Base-by-base conservation (phyloP, 805 yeast species). In the Candida coquimbonensis region DNA sequence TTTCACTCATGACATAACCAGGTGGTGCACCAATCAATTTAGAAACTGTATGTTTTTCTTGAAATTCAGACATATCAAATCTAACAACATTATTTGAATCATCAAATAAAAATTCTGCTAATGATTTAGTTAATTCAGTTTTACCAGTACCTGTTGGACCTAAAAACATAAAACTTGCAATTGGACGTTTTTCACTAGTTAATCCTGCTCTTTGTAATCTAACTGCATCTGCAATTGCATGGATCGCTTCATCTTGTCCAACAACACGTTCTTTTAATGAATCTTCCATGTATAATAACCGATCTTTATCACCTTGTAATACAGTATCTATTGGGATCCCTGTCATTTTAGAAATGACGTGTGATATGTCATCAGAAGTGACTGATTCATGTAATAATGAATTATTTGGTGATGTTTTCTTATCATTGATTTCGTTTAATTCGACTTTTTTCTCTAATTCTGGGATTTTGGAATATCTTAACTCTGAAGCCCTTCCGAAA, bases 101-200 rank as follows among this genome's bases (percentile, higher is more conserved):
- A 59, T 89, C 93, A 66, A 93, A 93, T 56, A 91, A 66, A 57
- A 93, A 93, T 56, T 88, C 89, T 2, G 98, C 96, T 47, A 91
- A 74, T 0, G 95, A 82, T 64, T 93, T 91, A 8, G 97, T 90
- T 43, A 93, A 74, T 64, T 93, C 98, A 0, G 99, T 93, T 66
- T 91, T 91, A 68, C 99, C 99, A 0, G 98, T 91, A 68, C 99
- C 99, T 0, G 99, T 93, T 44, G 99, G 98, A 21, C 99, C 99
- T 53, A 93, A 72, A 66, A 93, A 93, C 84, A 91, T 83, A 65
- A 93, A 93, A 45, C 96, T 85, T 1, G 97, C 98, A 56, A 91
- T 90, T 7, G 99, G 99, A 50, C 97, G 77, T 65, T 86, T 86
- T 52, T 89, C 96, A 63, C 87, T 85, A 9, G 98, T 91, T 49